Evolutionary conservation across 2,329 filamentous ascomycete genomes (phyloP), one percentile per base, ranked within the genome.

Genomic region (Immersiporthe knoxdaviesiana): DNA sequence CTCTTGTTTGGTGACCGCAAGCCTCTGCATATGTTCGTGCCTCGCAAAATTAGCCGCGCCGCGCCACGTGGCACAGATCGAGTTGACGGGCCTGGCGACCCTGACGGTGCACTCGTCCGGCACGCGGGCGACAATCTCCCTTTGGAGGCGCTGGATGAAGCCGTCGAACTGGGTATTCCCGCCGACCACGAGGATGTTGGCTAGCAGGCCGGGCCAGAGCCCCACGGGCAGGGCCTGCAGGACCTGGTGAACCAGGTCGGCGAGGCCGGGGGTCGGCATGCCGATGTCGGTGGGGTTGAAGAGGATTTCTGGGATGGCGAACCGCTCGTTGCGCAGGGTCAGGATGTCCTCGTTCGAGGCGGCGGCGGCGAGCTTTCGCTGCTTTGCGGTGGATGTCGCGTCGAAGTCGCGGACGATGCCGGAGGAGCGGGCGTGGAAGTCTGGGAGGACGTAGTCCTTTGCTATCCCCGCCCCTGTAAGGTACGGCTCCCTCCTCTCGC

Each of bases 391-490:
- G 0, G 85, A 81, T 0, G 60, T 65, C 0, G 92, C 88, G 75
- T 97, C 93, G 75, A 95, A 93, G 3, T 94, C 91, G 66, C 92
- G 87, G 39, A 94, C 83, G 65, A 91, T 86, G 1, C 95, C 95
- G 60, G 90, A 82, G 3, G 80, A 79, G 3, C 84, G 80, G 0
- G 82, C 81, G 73, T 90, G 86, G 71, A 88, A 91, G 78, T 99
- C 94, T 0, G 96, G 96, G 1, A 99, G 84, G 27, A 98, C 90
- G 77, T 97, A 99, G 77, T 99, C 95, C 68, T 94, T 90, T 7
- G 94, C 91, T 44, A 97, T 88, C 6, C 87, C 87, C 16, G 78
- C 86, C 18, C 85, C 86, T 0, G 78, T 80, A 2, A 83, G 59
- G 67, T 84, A 90, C 0, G 79, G 75, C 1, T 83, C 79, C 16